phyloP scores from a whole-genome alignment of 495 filamentous ascomycete species.

The Penicillium arizonense region DNA sequence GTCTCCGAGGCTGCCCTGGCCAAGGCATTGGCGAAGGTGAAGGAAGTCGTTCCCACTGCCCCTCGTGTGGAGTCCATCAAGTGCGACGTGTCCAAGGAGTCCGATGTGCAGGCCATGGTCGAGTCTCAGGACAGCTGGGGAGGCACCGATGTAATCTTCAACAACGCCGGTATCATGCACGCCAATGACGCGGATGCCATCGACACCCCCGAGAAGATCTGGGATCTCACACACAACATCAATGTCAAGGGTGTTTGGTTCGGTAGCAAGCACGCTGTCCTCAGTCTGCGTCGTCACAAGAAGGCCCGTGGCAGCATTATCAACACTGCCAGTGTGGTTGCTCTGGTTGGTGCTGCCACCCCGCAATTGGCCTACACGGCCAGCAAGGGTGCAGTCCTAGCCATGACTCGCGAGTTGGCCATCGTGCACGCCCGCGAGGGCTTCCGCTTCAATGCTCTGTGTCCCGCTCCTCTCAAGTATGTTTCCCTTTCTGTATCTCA shows the following conservation, averaged over 20 bases:
- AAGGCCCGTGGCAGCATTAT: constrained; percentile 83
- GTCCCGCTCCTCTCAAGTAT: constrained; percentile 87
- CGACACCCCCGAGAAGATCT: constrained; percentile 83
- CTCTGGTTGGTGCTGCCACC: constrained; percentile 88
- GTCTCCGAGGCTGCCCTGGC: constrained; percentile 70
- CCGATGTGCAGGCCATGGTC: constrained; percentile 68
- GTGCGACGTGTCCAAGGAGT: constrained; percentile 70
- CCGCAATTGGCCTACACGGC: constrained; percentile 96
- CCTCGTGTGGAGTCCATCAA: constrained; percentile 55
- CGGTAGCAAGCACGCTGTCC: constrained; percentile 88
- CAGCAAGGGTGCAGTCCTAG: constrained; percentile 90
- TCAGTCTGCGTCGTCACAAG: constrained; percentile 72
- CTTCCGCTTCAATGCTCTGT: constrained; percentile 85
- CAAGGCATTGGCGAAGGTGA: constrained; percentile 63
- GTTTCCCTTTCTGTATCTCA: constrained; percentile 7
- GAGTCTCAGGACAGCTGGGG: constrained; percentile 77
- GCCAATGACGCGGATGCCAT: constrained; percentile 81
- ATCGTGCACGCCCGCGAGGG: constrained; percentile 85
- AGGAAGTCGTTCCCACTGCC: constrained; percentile 64
- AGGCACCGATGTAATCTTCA: constrained; percentile 95
- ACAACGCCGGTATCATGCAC: constrained; percentile 99
- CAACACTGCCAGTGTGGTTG: constrained; percentile 94
- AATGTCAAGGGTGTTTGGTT: constrained; percentile 99
- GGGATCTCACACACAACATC: constrained; percentile 91
- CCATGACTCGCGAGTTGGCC: constrained; percentile 76